Base-by-base conservation (phyloP, 83 land plant species). In the Thuja plicata region DNA sequence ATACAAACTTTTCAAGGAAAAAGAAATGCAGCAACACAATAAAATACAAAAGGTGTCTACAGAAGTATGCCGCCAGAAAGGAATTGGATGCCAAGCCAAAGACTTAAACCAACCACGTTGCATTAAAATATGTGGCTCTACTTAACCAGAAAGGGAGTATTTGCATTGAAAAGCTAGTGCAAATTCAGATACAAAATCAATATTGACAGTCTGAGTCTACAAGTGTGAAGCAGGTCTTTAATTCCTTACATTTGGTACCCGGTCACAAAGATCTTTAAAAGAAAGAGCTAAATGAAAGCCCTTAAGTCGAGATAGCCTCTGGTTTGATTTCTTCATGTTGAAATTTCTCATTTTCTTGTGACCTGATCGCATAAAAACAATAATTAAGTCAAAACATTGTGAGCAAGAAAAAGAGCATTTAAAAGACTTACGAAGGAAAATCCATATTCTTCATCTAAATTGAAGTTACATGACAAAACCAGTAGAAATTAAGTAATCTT, bases 201-300 rank as follows among this genome's bases (percentile, higher is more conserved):
- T 45, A 38, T 10, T 5, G 11, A 82, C 85, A 45, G n/a, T 27
- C 50, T 43, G 52, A 45, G 45, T 82, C 4, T 45, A 82, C 30
- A 82, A 82, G 30, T 40, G 12, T 43, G 85, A 32, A 74, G 38
- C 78, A 55, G 41, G 62, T 54, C 30, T 86, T 55, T 54, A 38
- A 86, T 5, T 19, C 82, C 89, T 60, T 87, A 95, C 96, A 87
- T 93, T 89, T 55, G 92, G 92, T 86, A 92, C 85, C 15, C 16
- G 55, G 86, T 77, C 84, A 89, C 96, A 95, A 8, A 95, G 76
- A 30, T 92, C 92, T 74, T 90, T 91, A 88, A 95, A 93, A 46
- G 96, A 92, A 88, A 95, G 93, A 41, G 96, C 94, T 66, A 95
- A 85, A 46, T 95, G 96, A 88, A 90, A 93, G 54, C 94, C 96